Evolutionary conservation across 805 yeast genomes (phyloP).

Genomic region (Candida namnaoensis): DNA sequence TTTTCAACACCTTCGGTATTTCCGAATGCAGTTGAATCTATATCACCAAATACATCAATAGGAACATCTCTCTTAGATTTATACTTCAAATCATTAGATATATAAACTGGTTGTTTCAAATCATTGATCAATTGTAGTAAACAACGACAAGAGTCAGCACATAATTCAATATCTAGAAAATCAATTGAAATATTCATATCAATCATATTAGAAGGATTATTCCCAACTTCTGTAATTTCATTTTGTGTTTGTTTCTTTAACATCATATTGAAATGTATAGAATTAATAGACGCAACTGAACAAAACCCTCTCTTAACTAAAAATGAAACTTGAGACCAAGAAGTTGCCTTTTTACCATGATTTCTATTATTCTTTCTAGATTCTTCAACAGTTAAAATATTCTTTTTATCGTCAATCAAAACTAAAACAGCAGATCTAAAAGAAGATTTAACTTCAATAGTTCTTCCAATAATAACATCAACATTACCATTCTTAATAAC

Average conservation of each 20-base stretch:
- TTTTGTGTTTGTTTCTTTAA: slow-evolving; percentile 1
- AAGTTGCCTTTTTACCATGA: slow-evolving; percentile 14
- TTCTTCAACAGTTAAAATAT: slow-evolving; percentile 22
- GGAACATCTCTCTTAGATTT: slow-evolving; percentile 22
- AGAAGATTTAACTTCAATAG: slow-evolving; percentile 31
- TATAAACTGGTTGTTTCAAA: slow-evolving; percentile 57
- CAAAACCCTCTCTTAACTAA: slow-evolving; percentile 42
- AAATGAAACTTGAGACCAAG: slow-evolving; percentile 33
- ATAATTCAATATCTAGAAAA: slow-evolving; percentile 40
- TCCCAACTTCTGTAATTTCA: slow-evolving; percentile 3
- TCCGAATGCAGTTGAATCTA: slow-evolving; percentile 24
- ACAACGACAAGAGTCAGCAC: slow-evolving; percentile 83
- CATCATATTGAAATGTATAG: slow-evolving; percentile 25
- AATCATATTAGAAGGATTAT: slow-evolving; percentile 10
- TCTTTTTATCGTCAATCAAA: slow-evolving; percentile 53
- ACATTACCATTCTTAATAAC: slow-evolving; percentile 45
- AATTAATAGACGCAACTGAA: slow-evolving; percentile 37
- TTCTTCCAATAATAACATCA: slow-evolving; percentile 32
- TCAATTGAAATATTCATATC: slow-evolving; percentile 43
- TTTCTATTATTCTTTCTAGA: slow-evolving; percentile 3
- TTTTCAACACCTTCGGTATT: background rate
- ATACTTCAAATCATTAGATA: slow-evolving; percentile 53
- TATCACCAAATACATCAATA: slow-evolving; percentile 30
- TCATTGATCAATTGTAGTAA: slow-evolving; percentile 61
- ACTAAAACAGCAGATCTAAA: slow-evolving; percentile 41